Percentiles rank a stretch among this genome's conserved stretches.
Conservation (phyloP, 108 stramenopile genomes). For the Cyclotella sp. region DNA sequence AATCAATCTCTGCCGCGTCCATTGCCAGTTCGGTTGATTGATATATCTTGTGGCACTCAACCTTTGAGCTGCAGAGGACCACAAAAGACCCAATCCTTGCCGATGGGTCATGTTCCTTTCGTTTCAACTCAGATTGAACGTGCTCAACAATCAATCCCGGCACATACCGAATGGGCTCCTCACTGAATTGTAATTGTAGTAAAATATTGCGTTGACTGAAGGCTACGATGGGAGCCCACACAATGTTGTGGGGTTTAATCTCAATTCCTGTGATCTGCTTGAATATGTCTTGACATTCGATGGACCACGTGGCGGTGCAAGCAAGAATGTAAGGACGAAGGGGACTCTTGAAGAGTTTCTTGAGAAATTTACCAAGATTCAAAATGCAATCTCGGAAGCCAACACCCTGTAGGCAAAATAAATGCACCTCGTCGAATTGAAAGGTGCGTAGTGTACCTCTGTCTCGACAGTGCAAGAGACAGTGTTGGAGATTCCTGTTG, state of each 20-base stretch:
- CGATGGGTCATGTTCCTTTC: too few species aligned
- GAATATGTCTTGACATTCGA: not conserved
- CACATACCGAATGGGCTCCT: not conserved
- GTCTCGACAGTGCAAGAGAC: not conserved
- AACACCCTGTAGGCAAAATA: not conserved
- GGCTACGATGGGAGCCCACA: not conserved
- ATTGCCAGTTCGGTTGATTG: not conserved
- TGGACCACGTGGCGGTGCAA: not conserved
- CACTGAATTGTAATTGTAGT: not conserved
- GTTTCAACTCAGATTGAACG: too few species aligned
- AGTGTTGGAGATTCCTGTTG: not conserved
- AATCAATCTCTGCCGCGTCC: not conserved
- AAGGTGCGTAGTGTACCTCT: not conserved
- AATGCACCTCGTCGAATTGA: conserved; percentile 2
- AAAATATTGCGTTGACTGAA: not conserved
- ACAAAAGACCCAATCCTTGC: not conserved
- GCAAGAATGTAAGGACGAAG: conserved; percentile 1
- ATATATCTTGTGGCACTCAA: not conserved
- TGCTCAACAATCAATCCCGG: not conserved
- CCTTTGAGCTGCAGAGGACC: not conserved
- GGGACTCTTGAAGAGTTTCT: not conserved
- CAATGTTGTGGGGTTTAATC: not conserved
- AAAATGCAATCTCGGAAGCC: not conserved
- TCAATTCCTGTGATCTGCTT: not conserved
- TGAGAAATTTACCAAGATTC: not conserved